Evolutionary conservation across 208 protist species (phyloP), one percentile per base, ranked within the genome.

Genomic region (Trypanosoma scelopori): DNA sequence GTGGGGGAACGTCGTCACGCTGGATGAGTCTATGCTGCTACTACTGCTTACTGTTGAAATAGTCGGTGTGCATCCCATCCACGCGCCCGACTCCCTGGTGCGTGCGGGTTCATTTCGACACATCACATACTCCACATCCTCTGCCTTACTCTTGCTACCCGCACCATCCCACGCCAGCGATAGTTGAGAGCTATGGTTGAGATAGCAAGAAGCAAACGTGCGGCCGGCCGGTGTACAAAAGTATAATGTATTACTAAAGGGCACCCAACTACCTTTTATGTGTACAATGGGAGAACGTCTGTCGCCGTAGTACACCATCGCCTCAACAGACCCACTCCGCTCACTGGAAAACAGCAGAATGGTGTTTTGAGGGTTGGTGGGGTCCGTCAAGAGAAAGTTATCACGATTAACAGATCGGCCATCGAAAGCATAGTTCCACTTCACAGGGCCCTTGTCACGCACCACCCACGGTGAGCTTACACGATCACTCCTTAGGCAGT

Each of bases 201-300:
- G 47, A 28, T 55, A 66, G 55, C 71, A 80, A 49, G 56, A 79
- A 51, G 83, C 88, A 47, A 90, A 81, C 43, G 70, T 83, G 39
- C 82, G 76, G 25, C 76, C 83, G 3, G 73, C 30, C 20, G 78
- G 62, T 16, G 78, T 87, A 30, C n/a, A 61, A 27, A 94, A 39
- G 61, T 83, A 94, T 22, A 91, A 69, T 25, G 72, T 85, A 62
- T 71, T 87, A 57, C 63, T 80, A 51, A 91, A 89, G 16, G 80
- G 88, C 5, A 87, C 56, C 78, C 84, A 87, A 72, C 81, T 89
- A 49, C 88, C 75, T 58, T 84, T 85, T 50, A 94, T 82, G 43
- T 74, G 71, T 51, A 79, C 76, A 53, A 82, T 61, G 46, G 76
- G 72, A 16, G 74, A 80, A 18, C 74, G 77, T 49, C 73, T 64